These are phyloP conservation scores for Lentithecium fluviatile DNA, from an alignment of 495 filamentous ascomycete genomes.

Conservation along the genomic window DNA sequence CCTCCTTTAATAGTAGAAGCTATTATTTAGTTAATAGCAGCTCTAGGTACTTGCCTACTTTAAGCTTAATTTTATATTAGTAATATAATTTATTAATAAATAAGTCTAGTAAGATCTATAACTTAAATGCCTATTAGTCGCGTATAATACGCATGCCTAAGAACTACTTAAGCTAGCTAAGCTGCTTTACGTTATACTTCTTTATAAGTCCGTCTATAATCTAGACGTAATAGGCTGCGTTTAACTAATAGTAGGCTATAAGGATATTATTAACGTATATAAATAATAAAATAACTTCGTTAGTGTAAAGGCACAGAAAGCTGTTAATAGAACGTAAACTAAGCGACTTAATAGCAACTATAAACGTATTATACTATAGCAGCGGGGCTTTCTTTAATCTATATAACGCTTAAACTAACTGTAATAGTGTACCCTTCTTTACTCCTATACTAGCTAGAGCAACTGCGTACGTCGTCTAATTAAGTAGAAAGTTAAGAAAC, in stretches of 20 bases:
- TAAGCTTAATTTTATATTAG: neutral
- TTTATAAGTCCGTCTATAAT: neutral
- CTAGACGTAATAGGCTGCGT: no score
- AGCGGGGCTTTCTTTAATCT: slow-evolving; percentile 16
- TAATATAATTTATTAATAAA: slow-evolving; percentile 2
- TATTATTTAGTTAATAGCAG: neutral
- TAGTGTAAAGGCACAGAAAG: neutral
- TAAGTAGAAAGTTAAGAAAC: slow-evolving; percentile 1
- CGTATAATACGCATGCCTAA: neutral
- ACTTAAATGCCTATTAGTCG: neutral
- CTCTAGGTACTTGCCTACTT: neutral
- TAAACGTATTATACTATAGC: slow-evolving; percentile 20
- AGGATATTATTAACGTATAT: no score
- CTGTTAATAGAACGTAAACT: neutral
- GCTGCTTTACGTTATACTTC: neutral
- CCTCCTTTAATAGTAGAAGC: no score
- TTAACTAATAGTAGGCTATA: no score
- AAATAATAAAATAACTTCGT: no score
- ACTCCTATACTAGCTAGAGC: neutral
- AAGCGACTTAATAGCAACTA: neutral
- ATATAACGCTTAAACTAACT: slow-evolving; percentile 7
- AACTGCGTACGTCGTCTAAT: neutral
- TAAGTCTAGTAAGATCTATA: neutral
- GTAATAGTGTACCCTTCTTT: neutral
- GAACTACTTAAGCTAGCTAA: neutral